A percentile compares a stretch with the other conserved stretches of the same genome.
Evolutionary conservation across 768 basidiomycete genomes (phyloP).

Genomic region (Neoboletus magnificus): DNA sequence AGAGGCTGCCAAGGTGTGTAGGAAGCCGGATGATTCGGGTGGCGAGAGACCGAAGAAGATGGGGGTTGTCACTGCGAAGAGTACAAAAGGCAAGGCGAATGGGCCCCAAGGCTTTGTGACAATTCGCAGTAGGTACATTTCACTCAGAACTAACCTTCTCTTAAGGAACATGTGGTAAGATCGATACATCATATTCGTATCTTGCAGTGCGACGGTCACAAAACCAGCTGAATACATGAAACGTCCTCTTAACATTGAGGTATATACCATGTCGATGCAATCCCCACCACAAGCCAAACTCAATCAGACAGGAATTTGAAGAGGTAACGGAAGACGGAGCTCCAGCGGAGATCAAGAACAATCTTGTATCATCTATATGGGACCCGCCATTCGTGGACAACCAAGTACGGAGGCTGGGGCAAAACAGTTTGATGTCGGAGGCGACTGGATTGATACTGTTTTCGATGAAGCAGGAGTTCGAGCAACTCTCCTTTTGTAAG

Average conservation of each 20-base stretch:
- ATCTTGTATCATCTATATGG: constrained; percentile 83
- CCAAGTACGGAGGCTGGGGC: constrained; percentile 50
- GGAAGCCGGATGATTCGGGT: too few species aligned
- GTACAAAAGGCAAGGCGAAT: too few species aligned
- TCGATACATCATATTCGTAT: constrained; percentile 58
- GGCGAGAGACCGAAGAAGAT: too few species aligned
- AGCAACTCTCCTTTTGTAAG: constrained; percentile 88
- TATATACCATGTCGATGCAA: constrained; percentile 13
- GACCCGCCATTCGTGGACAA: constrained; percentile 58
- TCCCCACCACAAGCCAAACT: not conserved
- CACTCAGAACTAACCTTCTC: not conserved
- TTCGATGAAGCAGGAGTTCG: constrained; percentile 75
- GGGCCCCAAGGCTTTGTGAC: too few species aligned
- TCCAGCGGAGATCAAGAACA: constrained; percentile 77
- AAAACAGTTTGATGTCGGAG: constrained; percentile 59
- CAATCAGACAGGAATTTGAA: constrained; percentile 45
- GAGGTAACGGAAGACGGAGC: constrained; percentile 79
- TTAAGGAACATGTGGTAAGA: constrained; percentile 35
- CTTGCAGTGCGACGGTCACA: constrained; percentile 84
- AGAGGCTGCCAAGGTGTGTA: too few species aligned
- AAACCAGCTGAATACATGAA: constrained; percentile 76
- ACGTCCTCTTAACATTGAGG: constrained; percentile 64
- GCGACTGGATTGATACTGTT: constrained; percentile 71
- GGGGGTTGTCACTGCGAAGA: too few species aligned
- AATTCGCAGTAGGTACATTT: constrained; percentile 64